phyloP scores from a whole-genome alignment of 1,284 basidiomycete genomes.

The Mycosarcoma maydis region DNA sequence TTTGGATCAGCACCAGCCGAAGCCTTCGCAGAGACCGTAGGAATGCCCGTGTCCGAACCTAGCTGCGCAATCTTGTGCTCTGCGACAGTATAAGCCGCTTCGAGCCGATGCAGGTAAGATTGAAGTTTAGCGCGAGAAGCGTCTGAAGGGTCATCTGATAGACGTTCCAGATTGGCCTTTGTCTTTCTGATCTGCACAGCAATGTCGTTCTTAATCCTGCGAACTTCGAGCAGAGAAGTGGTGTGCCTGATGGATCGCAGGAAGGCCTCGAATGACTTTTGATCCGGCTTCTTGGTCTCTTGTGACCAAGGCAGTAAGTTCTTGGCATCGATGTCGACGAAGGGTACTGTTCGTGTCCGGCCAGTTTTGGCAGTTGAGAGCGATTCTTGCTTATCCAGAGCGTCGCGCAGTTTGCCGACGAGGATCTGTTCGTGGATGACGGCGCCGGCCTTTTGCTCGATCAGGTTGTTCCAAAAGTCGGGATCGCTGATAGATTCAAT shows the following conservation, averaged over 20 bases:
- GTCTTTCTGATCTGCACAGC: conserved; percentile 53
- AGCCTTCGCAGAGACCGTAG: conserved; percentile 24
- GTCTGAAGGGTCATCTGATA: conserved; percentile 23
- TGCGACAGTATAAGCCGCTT: conserved; percentile 83
- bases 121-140: conserved; percentile 33
- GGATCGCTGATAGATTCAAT: conserved; percentile 92
- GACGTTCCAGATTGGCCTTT: conserved; percentile 38
- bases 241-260: conserved; percentile 32
- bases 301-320: conserved; percentile 28
- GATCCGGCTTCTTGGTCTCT: conserved; percentile 33
- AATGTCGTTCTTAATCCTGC: conserved; percentile 50
- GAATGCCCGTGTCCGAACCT: conserved; percentile 68
- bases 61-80: conserved; percentile 84
- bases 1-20: conserved; percentile 42
- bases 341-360: conserved; percentile 12
- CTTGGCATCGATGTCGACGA: conserved; percentile 22
- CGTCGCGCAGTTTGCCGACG: conserved; percentile 71
- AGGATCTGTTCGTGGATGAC: conserved; percentile 85
- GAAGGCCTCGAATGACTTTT: conserved; percentile 46
- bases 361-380: conserved; percentile 13
- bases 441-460: conserved; percentile 88
- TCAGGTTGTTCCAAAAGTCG: conserved; percentile 92
- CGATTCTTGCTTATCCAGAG: conserved; percentile 67
- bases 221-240: conserved; percentile 47
- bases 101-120: conserved; percentile 85